These are phyloP conservation scores for Penicillium pancosmium DNA, from an alignment of 495 filamentous ascomycete species.

Conservation along the genomic window DNA sequence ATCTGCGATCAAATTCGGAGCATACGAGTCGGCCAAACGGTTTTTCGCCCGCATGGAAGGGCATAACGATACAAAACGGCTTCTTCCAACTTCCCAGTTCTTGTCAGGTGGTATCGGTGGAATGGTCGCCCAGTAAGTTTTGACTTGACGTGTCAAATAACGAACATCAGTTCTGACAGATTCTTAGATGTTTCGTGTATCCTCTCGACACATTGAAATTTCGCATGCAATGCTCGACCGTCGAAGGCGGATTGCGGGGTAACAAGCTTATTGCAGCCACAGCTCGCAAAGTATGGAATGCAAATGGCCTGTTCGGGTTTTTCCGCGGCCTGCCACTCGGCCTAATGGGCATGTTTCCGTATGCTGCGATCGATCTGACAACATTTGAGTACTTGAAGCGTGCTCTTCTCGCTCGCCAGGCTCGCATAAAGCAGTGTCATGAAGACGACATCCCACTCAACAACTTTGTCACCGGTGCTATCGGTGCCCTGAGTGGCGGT, in stretches of 20 bases:
- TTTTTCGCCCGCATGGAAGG: slow-evolving; percentile 85
- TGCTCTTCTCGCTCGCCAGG: slow-evolving; percentile 67
- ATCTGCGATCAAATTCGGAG: slow-evolving; percentile 95
- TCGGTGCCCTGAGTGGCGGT: slow-evolving; percentile 90
- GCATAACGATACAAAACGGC: slow-evolving; percentile 75
- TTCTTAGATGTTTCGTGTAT: slow-evolving; percentile 80
- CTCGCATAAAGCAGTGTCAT: slow-evolving; percentile 67
- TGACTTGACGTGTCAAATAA: neutral
- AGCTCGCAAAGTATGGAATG: slow-evolving; percentile 79
- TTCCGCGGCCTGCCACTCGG: slow-evolving; percentile 95
- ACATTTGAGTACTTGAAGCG: slow-evolving; percentile 93
- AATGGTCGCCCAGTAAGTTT: slow-evolving; percentile 81
- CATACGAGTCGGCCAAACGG: slow-evolving; percentile 91
- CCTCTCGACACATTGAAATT: slow-evolving; percentile 98
- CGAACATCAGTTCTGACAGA: slow-evolving; percentile 24
- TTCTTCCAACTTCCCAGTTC: slow-evolving; percentile 84
- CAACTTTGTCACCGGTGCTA: slow-evolving; percentile 76
- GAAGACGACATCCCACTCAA: slow-evolving; percentile 80
- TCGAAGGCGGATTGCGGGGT: slow-evolving; percentile 79
- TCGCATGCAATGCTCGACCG: slow-evolving; percentile 93
- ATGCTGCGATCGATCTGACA: slow-evolving; percentile 93
- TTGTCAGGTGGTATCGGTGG: slow-evolving; percentile 87
- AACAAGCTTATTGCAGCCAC: slow-evolving; percentile 83
- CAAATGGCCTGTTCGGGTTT: slow-evolving; percentile 71
- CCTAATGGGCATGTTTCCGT: slow-evolving; percentile 94